These are phyloP conservation scores for Tagetes erecta DNA, from an alignment of 129 eudicot genomes.

Conservation along the genomic window DNA sequence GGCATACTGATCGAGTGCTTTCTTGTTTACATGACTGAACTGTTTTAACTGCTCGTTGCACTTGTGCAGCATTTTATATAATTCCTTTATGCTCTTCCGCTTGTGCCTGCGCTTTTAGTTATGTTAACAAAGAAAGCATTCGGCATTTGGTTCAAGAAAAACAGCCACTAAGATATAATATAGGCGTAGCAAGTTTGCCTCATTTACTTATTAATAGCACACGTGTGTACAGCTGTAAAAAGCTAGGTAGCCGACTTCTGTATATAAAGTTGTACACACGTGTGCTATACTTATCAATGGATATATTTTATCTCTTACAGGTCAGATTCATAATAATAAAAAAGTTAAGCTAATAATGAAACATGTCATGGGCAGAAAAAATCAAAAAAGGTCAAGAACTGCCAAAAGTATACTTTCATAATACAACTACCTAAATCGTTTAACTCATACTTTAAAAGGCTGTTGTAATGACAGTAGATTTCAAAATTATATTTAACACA, in stretches of 20 bases:
- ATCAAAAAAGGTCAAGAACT: neutral
- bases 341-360: neutral
- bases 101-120: constrained; percentile 52
- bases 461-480: neutral
- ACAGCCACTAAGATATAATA: neutral
- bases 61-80: constrained; percentile 91
- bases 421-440: neutral
- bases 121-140: constrained; percentile 22
- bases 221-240: too few species aligned
- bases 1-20: constrained; percentile 97
- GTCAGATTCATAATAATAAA: neutral
- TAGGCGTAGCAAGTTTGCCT: neutral
- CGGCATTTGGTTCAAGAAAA: neutral
- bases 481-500: neutral
- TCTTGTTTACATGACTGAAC: constrained; percentile 98
- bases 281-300: neutral
- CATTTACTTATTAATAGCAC: neutral
- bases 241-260: too few species aligned
- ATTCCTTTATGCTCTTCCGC: constrained; percentile 70
- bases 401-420: neutral
- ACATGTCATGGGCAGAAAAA: neutral
- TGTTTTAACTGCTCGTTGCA: constrained; percentile 93
- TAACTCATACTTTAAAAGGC: neutral
- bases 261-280: too few species aligned
- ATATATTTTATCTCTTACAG: neutral